phyloP scores from a whole-genome alignment of 257 asterid genomes.

The Scutellaria baicalensis region DNA sequence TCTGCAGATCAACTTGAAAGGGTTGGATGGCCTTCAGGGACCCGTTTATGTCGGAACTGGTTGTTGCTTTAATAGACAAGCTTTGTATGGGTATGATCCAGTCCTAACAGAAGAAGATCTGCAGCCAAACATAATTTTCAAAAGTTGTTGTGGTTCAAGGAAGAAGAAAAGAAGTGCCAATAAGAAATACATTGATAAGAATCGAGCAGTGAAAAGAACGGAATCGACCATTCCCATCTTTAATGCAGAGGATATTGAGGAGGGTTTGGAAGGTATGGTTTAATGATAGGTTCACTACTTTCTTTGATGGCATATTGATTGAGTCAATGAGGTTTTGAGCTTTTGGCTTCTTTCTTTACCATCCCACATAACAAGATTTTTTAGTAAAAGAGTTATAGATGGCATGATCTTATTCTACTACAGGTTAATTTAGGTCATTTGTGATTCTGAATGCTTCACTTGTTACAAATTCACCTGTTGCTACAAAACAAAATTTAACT shows the following conservation, averaged over 20 bases:
- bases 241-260: conserved; percentile 78
- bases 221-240: conserved; percentile 76
- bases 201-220: conserved; percentile 63
- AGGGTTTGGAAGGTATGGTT: conserved; percentile 73
- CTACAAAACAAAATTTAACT: too few species aligned
- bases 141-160: conserved; percentile 70
- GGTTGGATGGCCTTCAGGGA: conserved; percentile 90
- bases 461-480: too few species aligned
- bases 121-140: conserved; percentile 70
- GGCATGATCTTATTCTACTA: too few species aligned
- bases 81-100: conserved; percentile 87
- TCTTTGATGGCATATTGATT: neutral
- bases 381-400: too few species aligned
- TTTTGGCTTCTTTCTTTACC: neutral
- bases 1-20: conserved; percentile 84
- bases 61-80: conserved; percentile 86
- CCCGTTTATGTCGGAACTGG: conserved; percentile 96
- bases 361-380: neutral
- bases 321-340: neutral
- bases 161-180: conserved; percentile 58
- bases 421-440: too few species aligned
- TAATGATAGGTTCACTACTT: conserved; percentile 13
- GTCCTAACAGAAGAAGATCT: conserved; percentile 70
- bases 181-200: conserved; percentile 66
- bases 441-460: too few species aligned